Percentiles rank a stretch among this genome's conserved stretches.
phyloP scores from a whole-genome alignment of 1,284 basidiomycete genomes.

The Trichosporon sp. region DNA sequence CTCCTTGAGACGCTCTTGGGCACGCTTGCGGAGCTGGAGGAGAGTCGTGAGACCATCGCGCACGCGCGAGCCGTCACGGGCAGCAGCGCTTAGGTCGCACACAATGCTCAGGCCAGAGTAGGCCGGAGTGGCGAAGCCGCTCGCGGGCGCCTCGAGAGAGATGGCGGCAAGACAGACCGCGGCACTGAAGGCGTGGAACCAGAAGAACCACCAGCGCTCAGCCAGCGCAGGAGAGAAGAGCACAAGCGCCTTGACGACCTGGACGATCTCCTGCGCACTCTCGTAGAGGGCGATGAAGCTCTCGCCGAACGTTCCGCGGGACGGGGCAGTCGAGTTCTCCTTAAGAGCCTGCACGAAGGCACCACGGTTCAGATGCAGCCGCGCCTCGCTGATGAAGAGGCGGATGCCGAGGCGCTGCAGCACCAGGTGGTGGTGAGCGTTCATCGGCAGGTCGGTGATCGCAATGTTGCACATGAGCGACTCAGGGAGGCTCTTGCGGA shows the following conservation, averaged over 20 bases:
- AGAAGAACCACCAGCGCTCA: conserved; percentile 46
- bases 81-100: conserved; percentile 41
- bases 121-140: conserved; percentile 43
- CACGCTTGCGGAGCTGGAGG: conserved; percentile 34
- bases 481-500: conserved; percentile 37
- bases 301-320: conserved; percentile 27
- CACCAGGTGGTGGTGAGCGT: conserved; percentile 34
- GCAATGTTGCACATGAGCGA: conserved; percentile 31
- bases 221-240: conserved; percentile 45
- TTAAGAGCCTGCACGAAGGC: conserved; percentile 40
- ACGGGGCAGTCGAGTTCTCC: conserved; percentile 35
- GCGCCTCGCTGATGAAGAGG: conserved; percentile 38
- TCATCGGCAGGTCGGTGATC: conserved; percentile 38
- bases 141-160: conserved; percentile 40
- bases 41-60: conserved; percentile 42
- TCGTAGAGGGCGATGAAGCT: conserved; percentile 43
- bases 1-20: conserved; percentile 27
- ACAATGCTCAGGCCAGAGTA: conserved; percentile 40
- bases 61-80: conserved; percentile 40
- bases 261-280: conserved; percentile 43
- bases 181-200: conserved; percentile 45
- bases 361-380: conserved; percentile 43
- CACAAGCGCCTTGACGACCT: conserved; percentile 42
- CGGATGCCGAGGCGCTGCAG: conserved; percentile 45
- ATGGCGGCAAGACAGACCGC: conserved; percentile 45